Base-by-base conservation (phyloP, 495 filamentous ascomycete genomes). In the Chaetomium fimeti region DNA sequence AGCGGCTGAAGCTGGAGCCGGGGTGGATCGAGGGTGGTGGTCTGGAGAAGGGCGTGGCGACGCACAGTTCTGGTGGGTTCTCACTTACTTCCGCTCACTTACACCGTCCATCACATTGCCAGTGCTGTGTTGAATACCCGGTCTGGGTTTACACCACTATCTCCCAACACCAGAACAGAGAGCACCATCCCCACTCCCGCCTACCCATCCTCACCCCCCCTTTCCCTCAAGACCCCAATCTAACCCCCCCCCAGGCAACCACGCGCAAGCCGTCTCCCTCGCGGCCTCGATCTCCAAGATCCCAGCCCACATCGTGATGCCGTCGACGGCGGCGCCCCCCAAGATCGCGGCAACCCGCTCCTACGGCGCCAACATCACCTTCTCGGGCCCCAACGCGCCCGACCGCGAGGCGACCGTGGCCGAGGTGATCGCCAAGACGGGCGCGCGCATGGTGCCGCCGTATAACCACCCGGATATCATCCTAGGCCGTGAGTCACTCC, bases 391-490 rank as follows among this genome's bases (percentile, higher is more conserved):
- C 59, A 97, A 92, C 3, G 84, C 84, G 45, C 72, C 83, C 2
- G 94, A 97, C 78, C 85, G 94, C 8, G 92, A 96, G 75, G 89
- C 89, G 2, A 87, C 89, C 13, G 86, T 91, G 0, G 76, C 70
- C 9, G 76, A 86, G 11, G 85, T 97, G 1, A 82, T 90, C 7
- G 76, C 78, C 48, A 72, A 84, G 45, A 96, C 90, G 2, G 85
- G 87, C 6, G 92, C 93, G 0, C 81, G 86, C 12, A 76, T 97
- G 7, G 81, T 98, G 3, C 92, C 92, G 51, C 93, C 94, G 3
- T 97, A 97, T 69, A 90, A 98, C 73, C 89, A 98, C 75, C 87
- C 89, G 20, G 81, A 97, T 71, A 90, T 97, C 62, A 89, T 98
- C 38, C 85, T 95, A 2, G 94, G 94, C 0, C 92, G 32, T 36